Evolutionary conservation across 176 grass and related monocot species (phyloP).

Genomic region (bread wheat (Triticum aestivum)): IWGSC_CS_RefSeq_v2.1 NC_057794.1:587012565-587013064

Average conservation of each 20-base stretch:
- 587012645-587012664: constrained; percentile 3
- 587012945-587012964: not conserved
- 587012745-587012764: not conserved
- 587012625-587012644: not conserved
- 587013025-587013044: not conserved
- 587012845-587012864: not conserved
- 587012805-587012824: constrained; percentile 14
- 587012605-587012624: not conserved
- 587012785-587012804: constrained; percentile 17
- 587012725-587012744: constrained; percentile 25
- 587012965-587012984: not conserved
- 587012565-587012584: not conserved
- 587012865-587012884: not conserved
- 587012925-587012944: constrained; percentile 10
- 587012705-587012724: constrained; percentile 35
- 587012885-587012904: not conserved
- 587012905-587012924: constrained; percentile 14
- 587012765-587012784: not conserved
- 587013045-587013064: not conserved
- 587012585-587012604: not conserved
- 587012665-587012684: not conserved
- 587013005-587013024: constrained; percentile 13
- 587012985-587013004: constrained; percentile 27
- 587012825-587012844: not conserved
- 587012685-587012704: not conserved